These are phyloP conservation scores for Acanthochlamys bracteata DNA, from an alignment of 106 monocot genomes.

Conservation along the genomic window DNA sequence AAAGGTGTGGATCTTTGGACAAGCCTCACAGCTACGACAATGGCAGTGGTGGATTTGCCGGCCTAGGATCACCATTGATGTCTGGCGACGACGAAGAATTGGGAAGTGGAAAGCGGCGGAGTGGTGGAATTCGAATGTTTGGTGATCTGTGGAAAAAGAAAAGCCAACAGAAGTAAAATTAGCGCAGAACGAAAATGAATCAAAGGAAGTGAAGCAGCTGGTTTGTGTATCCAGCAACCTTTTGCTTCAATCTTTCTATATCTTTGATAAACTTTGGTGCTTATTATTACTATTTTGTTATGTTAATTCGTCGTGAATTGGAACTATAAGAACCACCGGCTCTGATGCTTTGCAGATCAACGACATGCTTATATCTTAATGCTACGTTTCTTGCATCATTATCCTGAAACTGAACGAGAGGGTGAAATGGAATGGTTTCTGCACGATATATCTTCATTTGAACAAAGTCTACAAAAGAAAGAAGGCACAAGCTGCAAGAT, in stretches of 20 bases:
- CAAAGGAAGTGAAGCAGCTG: not conserved
- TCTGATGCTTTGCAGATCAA: too few species aligned
- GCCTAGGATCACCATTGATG: slow-evolving; percentile 33
- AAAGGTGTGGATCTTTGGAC: slow-evolving; percentile 54
- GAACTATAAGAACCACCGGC: too few species aligned
- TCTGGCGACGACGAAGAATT: slow-evolving; percentile 10
- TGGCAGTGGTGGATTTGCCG: slow-evolving; percentile 3
- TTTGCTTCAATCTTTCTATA: not conserved
- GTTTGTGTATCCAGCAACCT: not conserved
- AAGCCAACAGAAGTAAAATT: slow-evolving; percentile 33
- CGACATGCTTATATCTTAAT: too few species aligned
- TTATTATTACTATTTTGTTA: not conserved
- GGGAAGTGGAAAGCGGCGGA: slow-evolving; percentile 32
- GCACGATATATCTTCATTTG: too few species aligned
- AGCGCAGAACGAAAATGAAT: not conserved
- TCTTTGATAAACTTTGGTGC: not conserved
- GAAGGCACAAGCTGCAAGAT: too few species aligned
- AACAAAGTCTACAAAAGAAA: too few species aligned
- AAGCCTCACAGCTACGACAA: slow-evolving; percentile 20
- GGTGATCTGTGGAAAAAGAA: slow-evolving; percentile 95
- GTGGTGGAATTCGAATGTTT: slow-evolving; percentile 51
- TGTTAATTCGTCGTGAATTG: not conserved
- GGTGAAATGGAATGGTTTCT: too few species aligned
- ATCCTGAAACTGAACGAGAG: too few species aligned
- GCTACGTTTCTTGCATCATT: too few species aligned